A percentile compares a stretch with the other conserved stretches of the same genome.
Conservation (phyloP, 768 basidiomycete genomes). For the Russula sp. region DNA sequence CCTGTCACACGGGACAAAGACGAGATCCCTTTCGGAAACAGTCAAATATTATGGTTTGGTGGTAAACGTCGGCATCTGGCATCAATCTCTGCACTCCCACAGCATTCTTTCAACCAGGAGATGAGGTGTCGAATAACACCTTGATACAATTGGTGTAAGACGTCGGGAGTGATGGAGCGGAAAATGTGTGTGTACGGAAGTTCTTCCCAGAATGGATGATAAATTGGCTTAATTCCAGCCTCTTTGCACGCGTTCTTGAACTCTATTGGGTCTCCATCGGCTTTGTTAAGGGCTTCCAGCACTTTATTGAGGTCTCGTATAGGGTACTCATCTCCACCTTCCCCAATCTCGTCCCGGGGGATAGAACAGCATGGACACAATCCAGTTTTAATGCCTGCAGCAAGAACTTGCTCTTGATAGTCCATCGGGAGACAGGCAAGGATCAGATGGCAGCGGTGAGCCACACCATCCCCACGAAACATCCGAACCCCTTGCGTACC, state of each 20-base stretch:
- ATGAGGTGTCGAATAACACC: conserved; percentile 35
- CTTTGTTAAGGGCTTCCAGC: not conserved
- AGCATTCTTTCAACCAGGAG: conserved; percentile 29
- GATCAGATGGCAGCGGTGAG: not conserved
- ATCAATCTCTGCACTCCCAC: conserved; percentile 33
- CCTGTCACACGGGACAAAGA: conserved; percentile 28
- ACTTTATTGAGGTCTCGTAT: not conserved
- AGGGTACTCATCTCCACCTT: not conserved
- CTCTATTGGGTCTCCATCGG: not conserved
- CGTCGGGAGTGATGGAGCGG: not conserved
- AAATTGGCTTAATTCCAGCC: not conserved
- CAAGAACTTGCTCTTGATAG: not conserved
- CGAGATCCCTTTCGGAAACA: no score
- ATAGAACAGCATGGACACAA: not conserved
- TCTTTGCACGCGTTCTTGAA: not conserved
- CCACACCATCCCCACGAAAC: not conserved
- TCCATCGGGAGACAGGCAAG: not conserved
- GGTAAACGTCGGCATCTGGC: conserved; percentile 31
- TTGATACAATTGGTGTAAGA: not conserved
- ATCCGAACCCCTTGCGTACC: not conserved
- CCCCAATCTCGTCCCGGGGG: not conserved
- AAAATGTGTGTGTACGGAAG: not conserved
- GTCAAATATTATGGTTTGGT: conserved; percentile 32
- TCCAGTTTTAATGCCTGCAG: not conserved
- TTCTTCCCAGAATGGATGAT: not conserved